These are phyloP conservation scores for Trametes polyzona DNA, from an alignment of 1,284 basidiomycete species.

Conservation along the genomic window DNA sequence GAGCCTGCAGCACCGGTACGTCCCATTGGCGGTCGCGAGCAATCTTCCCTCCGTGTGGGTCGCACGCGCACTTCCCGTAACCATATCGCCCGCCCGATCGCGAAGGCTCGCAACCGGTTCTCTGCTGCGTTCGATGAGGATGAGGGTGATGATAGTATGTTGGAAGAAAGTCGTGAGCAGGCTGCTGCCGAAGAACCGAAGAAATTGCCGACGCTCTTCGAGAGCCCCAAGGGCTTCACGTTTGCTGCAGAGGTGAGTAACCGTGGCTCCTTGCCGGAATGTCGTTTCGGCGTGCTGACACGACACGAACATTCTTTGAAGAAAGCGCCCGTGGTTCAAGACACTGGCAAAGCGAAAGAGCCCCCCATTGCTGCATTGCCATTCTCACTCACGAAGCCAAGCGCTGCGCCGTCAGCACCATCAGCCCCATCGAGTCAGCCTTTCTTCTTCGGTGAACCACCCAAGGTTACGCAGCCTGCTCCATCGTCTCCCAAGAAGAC, in stretches of 20 bases:
- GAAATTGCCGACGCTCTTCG: constrained; percentile 57
- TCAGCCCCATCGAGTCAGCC: constrained; percentile 9
- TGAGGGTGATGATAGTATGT: constrained; percentile 51
- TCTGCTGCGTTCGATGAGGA: constrained; percentile 72
- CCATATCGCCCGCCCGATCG: constrained; percentile 54
- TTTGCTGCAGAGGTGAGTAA: constrained; percentile 65
- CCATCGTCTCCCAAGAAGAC: constrained; percentile 8
- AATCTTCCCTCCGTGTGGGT: constrained; percentile 68
- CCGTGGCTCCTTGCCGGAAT: too few relatives aligned
- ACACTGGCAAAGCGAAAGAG: constrained; percentile 53
- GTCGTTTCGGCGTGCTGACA: not conserved
- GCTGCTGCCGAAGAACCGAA: constrained; percentile 52
- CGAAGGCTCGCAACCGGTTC: constrained; percentile 52
- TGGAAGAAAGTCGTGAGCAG: constrained; percentile 42
- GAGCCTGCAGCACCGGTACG: constrained; percentile 22
- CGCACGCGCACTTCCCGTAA: constrained; percentile 56
- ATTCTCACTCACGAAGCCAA: constrained; percentile 57
- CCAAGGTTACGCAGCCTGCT: constrained; percentile 3
- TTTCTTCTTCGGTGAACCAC: constrained; percentile 3
- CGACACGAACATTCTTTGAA: not conserved
- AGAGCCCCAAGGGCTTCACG: constrained; percentile 65
- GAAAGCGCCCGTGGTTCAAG: constrained; percentile 33
- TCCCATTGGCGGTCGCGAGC: constrained; percentile 33
- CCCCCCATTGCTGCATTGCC: constrained; percentile 66
- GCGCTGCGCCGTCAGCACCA: not conserved